Percentiles rank a stretch among this genome's conserved stretches.
phyloP scores from a whole-genome alignment of 345 rosid genomes.

The Melaleuca quinquenervia region DNA sequence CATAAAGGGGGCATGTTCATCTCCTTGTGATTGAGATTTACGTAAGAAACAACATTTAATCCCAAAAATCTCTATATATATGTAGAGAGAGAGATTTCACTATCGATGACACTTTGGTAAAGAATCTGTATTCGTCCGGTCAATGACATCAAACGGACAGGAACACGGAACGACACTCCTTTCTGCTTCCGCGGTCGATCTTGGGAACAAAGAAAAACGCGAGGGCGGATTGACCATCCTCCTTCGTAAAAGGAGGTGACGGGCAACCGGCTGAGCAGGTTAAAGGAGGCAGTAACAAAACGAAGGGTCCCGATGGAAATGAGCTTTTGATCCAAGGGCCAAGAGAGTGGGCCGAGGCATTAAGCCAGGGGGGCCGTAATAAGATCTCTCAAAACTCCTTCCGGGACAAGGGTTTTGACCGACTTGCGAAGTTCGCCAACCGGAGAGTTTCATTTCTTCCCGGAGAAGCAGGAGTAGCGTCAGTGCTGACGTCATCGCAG shows the following conservation, averaged over 20 bases:
- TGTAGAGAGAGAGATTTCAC: not conserved
- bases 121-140: not conserved
- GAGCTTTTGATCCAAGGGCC: not conserved
- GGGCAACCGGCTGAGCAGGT: not conserved
- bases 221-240: not conserved
- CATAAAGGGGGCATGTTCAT: not conserved
- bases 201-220: not conserved
- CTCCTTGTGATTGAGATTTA: not conserved
- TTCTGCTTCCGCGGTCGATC: not conserved
- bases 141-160: not conserved
- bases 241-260: not conserved
- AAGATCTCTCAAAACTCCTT: not conserved
- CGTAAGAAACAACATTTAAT: not conserved
- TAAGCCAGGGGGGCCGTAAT: no score
- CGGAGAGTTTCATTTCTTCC: not conserved
- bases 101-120: not conserved
- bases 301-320: not conserved
- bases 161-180: not conserved
- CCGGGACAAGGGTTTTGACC: not conserved
- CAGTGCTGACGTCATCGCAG: not conserved
- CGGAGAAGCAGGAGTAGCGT: not conserved
- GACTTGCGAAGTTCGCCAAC: rapidly evolving
- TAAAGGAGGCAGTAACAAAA: not conserved
- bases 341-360: not conserved
- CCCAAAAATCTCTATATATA: not conserved